Evolutionary conservation across 495 filamentous ascomycete species (phyloP), one percentile per base, ranked within the genome.

Genomic region (Geoglossum glabrum): DNA sequence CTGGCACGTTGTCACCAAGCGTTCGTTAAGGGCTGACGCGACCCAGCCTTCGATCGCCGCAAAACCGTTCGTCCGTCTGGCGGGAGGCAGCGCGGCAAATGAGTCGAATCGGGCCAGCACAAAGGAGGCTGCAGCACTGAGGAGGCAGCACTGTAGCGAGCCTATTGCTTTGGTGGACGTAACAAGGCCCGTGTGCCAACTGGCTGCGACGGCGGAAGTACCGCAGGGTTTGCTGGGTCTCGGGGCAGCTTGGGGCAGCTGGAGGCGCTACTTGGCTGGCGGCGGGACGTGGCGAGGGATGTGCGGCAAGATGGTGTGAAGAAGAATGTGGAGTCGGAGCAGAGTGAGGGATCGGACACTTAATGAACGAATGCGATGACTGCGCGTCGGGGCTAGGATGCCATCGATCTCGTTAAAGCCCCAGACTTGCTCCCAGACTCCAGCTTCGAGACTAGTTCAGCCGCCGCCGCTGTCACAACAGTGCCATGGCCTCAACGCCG

Each of bases 271-370:
- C 49, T 52, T 52, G 49, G 49, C 49, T 52, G 21, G 49, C 23
- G 46, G 46, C 46, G 49, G 49, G 49, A 30, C 30, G 49, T 52
- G 49, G 49, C 49, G 49, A 52, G 49, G 49, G 49, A 52, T 52
- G 21, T 52, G 49, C 49, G 49, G 49, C 49, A 31, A 52, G 49
- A 52, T 52, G 49, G 49, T 52, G 49, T 52, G 49, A 52, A 52
- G 46, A 50, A 50, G 23, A 52, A 52, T 52, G 49, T 52, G 49
- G 49, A 52, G 49, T 52, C 49, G 49, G 49, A 52, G 49, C 49
- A 3, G 49, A 40, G 36, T 40, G 36, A 52, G 49, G 49, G 49
- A 52, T 27, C 49, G 49, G 23, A 52, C 23, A 31, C 49, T 52
- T 52, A 52, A 52, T 52, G 49, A 52, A 52, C 49, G 49, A 52